Conservation (phyloP, 768 basidiomycete species). For the Calvatia gigantea region DNA sequence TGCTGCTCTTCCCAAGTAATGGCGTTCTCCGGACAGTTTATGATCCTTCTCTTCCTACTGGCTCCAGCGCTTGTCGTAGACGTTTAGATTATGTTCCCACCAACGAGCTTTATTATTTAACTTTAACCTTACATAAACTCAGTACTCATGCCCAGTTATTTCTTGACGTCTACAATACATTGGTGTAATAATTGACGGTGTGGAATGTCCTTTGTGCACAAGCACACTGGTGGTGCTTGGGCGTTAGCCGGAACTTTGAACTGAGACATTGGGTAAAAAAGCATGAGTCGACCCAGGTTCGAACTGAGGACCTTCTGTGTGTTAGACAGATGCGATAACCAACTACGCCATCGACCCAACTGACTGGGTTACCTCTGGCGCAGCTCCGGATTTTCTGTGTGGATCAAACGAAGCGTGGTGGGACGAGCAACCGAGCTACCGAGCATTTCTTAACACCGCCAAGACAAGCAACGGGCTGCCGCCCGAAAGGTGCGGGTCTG, state of each 20-base stretch:
- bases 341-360: slow-evolving; percentile 66
- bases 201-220: background rate
- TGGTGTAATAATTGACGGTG: background rate
- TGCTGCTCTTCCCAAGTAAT: slow-evolving; percentile 4
- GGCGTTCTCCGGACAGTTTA: background rate
- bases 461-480: no score
- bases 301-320: slow-evolving; percentile 25
- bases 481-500: no score
- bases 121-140: background rate
- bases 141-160: background rate
- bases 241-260: background rate
- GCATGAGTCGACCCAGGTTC: slow-evolving; percentile 1
- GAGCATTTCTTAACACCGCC: no score
- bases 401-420: no score
- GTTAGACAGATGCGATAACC: slow-evolving; percentile 84
- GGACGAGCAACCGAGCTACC: no score
- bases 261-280: background rate
- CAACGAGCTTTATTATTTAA: background rate
- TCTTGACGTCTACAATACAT: background rate
- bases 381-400: background rate
- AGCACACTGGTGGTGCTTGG: background rate
- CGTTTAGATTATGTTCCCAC: background rate
- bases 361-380: background rate
- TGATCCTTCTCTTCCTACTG: background rate
- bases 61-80: background rate